phyloP scores from a whole-genome alignment of 371 early-diverging fungal species.

The Mucor velutinosus region DNA sequence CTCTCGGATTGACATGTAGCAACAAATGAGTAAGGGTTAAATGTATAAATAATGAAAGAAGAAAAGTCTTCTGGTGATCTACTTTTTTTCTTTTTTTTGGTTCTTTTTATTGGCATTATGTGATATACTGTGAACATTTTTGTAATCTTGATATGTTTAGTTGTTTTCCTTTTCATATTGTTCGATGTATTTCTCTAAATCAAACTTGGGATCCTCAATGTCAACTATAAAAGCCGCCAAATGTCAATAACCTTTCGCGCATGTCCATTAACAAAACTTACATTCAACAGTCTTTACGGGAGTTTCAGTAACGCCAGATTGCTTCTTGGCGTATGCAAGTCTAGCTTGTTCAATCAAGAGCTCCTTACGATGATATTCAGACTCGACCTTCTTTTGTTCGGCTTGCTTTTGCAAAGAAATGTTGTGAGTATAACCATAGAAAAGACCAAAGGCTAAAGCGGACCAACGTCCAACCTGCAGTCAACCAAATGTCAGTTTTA shows the following conservation, averaged over 20 bases:
- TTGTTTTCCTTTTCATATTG: conserved; percentile 44
- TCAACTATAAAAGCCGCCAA: conserved; percentile 32
- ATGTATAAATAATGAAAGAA: neutral
- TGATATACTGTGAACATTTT: conserved; percentile 4
- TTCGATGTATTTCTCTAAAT: conserved; percentile 63
- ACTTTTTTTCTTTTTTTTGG: neutral
- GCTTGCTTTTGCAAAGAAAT: conserved; percentile 65
- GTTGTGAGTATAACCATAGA: conserved; percentile 74
- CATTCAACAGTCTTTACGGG: conserved; percentile 25
- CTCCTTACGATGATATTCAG: conserved; percentile 69
- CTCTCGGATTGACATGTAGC: neutral
- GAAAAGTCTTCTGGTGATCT: neutral
- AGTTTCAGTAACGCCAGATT: conserved; percentile 20
- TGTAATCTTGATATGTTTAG: conserved; percentile 11
- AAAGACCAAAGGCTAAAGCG: conserved; percentile 70
- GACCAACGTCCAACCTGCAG: conserved; percentile 78
- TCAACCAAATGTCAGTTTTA: neutral
- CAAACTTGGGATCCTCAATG: conserved; percentile 67
- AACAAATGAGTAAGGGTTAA: neutral
- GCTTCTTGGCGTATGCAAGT: conserved; percentile 68
- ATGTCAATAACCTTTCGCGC: neutral
- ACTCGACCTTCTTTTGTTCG: conserved; percentile 54
- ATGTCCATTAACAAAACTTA: conserved; percentile 8
- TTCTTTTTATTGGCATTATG: conserved; percentile 5
- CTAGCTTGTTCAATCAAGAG: conserved; percentile 73